Evolutionary conservation across 192 early-diverging fungal genomes (phyloP).

Genomic region (Podila clonocystis): DNA sequence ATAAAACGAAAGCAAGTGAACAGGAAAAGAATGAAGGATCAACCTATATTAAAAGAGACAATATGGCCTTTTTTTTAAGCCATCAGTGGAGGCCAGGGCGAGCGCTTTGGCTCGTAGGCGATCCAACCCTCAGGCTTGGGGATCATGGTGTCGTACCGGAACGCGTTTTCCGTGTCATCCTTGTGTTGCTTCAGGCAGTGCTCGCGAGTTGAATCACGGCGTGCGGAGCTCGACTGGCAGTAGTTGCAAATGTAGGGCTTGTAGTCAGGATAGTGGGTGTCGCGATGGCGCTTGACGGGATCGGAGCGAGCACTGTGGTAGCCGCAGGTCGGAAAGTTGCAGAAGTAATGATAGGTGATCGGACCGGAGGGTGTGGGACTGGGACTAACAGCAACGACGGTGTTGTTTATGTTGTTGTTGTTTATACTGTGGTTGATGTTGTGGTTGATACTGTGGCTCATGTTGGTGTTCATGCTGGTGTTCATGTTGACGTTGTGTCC

Average conservation of each 20-base stretch:
- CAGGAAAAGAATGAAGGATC: not conserved
- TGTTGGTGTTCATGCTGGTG: constrained; percentile 6
- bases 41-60: not conserved
- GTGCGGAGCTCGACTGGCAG: constrained; percentile 40
- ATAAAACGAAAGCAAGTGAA: not conserved
- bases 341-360: constrained; percentile 50
- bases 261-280: constrained; percentile 49
- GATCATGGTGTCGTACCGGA: constrained; percentile 35
- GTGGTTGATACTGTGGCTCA: not conserved
- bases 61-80: not conserved
- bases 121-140: constrained; percentile 51
- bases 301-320: constrained; percentile 50
- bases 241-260: constrained; percentile 52
- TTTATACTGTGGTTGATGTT: not conserved
- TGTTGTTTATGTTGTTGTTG: constrained; percentile 6
- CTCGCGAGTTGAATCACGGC: constrained; percentile 35
- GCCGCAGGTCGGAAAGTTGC: constrained; percentile 47
- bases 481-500: not conserved
- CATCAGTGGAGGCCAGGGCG: constrained; percentile 47
- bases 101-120: constrained; percentile 48
- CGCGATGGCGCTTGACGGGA: constrained; percentile 46
- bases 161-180: constrained; percentile 44
- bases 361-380: not conserved
- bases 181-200: constrained; percentile 51
- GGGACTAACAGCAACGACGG: not conserved